phyloP scores from a whole-genome alignment of 1,139 yeast genomes.

The Chernovozyma sophiae-reginae region DNA sequence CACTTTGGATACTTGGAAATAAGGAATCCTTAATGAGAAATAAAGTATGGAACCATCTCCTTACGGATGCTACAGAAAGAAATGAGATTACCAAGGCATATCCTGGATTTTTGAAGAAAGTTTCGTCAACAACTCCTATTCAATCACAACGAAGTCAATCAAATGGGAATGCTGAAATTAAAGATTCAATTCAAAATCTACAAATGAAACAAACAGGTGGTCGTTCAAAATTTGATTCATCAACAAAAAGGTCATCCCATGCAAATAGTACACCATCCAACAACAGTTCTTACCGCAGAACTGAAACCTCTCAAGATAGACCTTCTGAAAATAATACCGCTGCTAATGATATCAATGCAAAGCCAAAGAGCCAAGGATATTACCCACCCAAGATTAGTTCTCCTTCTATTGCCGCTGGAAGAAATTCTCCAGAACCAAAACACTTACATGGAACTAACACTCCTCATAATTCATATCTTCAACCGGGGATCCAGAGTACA shows the following conservation, averaged over 20 bases:
- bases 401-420: background rate
- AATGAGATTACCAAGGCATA: slow-evolving; percentile 27
- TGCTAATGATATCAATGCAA: background rate
- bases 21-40: slow-evolving; percentile 57
- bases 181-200: background rate
- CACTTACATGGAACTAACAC: background rate
- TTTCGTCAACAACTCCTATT: background rate
- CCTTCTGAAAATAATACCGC: background rate
- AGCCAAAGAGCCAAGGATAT: slow-evolving; percentile 1
- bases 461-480: background rate
- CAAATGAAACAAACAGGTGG: background rate
- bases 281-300: background rate
- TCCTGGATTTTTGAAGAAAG: slow-evolving; percentile 33
- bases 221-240: background rate
- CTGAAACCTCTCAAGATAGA: background rate
- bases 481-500: too few species aligned
- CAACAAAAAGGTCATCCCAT: background rate
- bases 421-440: background rate
- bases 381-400: background rate
- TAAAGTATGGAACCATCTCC: slow-evolving; percentile 64
- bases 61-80: slow-evolving; percentile 59
- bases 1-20: slow-evolving; percentile 91
- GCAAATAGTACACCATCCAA: background rate
- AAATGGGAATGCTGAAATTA: background rate
- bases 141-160: background rate